Base-by-base conservation (phyloP, 176 grass and related monocot genomes). In the Thalia dealbata region DNA sequence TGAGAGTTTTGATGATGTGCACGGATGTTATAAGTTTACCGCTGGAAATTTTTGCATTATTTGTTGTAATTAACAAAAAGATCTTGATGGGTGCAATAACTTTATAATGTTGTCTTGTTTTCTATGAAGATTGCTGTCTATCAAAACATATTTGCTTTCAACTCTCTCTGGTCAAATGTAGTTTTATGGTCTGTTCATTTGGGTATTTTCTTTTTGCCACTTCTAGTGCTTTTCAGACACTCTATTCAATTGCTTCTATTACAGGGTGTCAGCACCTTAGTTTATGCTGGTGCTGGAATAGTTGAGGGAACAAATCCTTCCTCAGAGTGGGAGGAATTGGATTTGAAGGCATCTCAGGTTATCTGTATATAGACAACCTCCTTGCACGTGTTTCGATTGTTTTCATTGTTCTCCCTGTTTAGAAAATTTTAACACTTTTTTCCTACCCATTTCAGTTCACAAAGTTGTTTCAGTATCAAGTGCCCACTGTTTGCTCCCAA, bases 251-350 rank as follows among this genome's bases (percentile, higher is more conserved):
- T 67, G 38, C 62, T 32, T 12, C 72, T 71, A 32, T 82, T 79
- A 23, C 66, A 99, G 95, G 90, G 85, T 29, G 68, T 87, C 62
- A 86, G 79, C 72, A 93, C 85, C 43, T 78, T 81, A 77, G 87
- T 99, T 38, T 91, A 93, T 70, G 95, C 95, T 0, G 95, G 90
- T 64, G 90, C 90, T 0, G 95, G 90, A 24, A 99, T 99, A 50
- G 95, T 99, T 72, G 71, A 99, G 74, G 90, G 95, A 45, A 99
- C 95, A 63, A 84, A 90, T 82, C 87, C 93, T 67, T 88, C 89
- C 52, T 92, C 84, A 41, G 93, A 97, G 76, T 97, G 89, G 89
- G 82, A 88, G 52, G 85, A 97, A 64, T 78, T 92, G 76, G 85
- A 97, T 78, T 77, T 92, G 59, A 97, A 97, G 74, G 87, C 78